Conservation (phyloP, 805 yeast genomes). For the Jamesozyma jinghongensis region DNA sequence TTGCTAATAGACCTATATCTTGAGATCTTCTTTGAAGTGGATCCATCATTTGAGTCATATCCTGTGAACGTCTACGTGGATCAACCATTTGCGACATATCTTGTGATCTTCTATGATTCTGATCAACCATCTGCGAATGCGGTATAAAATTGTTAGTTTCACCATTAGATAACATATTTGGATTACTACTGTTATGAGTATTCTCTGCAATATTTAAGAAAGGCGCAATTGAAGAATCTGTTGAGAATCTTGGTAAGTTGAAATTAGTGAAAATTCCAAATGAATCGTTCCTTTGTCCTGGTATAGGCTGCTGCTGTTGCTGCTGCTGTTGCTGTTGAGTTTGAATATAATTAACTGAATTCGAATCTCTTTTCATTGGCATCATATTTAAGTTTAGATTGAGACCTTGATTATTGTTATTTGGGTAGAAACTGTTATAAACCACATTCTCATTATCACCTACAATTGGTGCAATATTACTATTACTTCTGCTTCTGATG, state of each 20-base stretch:
- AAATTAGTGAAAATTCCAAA: conserved; percentile 18
- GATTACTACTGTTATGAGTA: background rate
- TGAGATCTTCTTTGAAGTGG: conserved; percentile 1
- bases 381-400: background rate
- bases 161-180: too few relatives aligned
- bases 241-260: conserved; percentile 18
- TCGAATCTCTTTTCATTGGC: background rate
- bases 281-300: conserved; percentile 16
- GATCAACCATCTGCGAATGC: background rate
- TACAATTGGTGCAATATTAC: background rate
- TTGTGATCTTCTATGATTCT: background rate
- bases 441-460: too few relatives aligned
- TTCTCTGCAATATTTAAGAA: conserved; percentile 18
- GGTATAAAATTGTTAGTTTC: background rate
- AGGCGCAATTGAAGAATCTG: conserved; percentile 23
- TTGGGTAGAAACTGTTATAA: too few relatives aligned
- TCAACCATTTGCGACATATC: background rate
- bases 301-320: background rate
- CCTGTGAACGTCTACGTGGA: background rate
- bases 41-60: background rate
- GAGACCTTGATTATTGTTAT: background rate
- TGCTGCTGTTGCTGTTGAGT: background rate
- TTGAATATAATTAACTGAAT: background rate
- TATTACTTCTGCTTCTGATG: background rate
- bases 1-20: conserved; percentile 10